phyloP scores from a whole-genome alignment of 2,329 filamentous ascomycete genomes.

The Aureobasidium sp. region DNA sequence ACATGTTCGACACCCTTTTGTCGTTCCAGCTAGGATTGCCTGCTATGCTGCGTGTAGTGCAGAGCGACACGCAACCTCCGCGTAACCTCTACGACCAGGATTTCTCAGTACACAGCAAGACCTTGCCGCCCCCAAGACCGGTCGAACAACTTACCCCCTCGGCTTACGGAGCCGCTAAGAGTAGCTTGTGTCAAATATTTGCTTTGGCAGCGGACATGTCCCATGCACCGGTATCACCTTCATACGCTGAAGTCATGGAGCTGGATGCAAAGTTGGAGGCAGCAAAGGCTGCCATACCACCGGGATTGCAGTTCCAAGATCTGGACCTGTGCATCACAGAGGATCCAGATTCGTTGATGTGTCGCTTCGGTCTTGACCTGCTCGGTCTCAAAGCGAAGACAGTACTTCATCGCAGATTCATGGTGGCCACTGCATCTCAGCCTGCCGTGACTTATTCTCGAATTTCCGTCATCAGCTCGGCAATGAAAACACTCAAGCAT shows the following conservation, averaged over 20 bases:
- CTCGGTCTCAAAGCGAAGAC: conserved; percentile 44
- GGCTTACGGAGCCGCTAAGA: conserved; percentile 30
- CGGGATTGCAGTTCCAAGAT: conserved; percentile 28
- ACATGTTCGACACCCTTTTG: conserved; percentile 37
- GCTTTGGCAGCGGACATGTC: conserved; percentile 31
- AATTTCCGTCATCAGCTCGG: conserved; percentile 38
- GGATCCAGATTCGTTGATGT: conserved; percentile 42
- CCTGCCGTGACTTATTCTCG: conserved; percentile 33
- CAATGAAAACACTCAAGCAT: conserved; percentile 39
- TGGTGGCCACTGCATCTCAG: conserved; percentile 24
- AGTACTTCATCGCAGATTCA: conserved; percentile 46
- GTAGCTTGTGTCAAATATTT: conserved; percentile 27
- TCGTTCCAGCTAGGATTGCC: conserved; percentile 43
- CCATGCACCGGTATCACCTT: conserved; percentile 28
- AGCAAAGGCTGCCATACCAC: conserved; percentile 27
- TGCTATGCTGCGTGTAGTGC: conserved; percentile 36
- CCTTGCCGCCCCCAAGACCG: conserved; percentile 29
- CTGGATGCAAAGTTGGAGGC: conserved; percentile 30
- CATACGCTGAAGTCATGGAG: conserved; percentile 29
- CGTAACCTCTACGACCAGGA: conserved; percentile 38
- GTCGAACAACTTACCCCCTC: conserved; percentile 25
- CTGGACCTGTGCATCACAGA: conserved; percentile 37
- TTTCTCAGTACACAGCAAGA: conserved; percentile 27
- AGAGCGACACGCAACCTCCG: conserved; percentile 36
- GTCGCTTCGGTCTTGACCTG: conserved; percentile 43